Conservation (phyloP, 306 rosid genomes). For the Rosa lucieae region DNA sequence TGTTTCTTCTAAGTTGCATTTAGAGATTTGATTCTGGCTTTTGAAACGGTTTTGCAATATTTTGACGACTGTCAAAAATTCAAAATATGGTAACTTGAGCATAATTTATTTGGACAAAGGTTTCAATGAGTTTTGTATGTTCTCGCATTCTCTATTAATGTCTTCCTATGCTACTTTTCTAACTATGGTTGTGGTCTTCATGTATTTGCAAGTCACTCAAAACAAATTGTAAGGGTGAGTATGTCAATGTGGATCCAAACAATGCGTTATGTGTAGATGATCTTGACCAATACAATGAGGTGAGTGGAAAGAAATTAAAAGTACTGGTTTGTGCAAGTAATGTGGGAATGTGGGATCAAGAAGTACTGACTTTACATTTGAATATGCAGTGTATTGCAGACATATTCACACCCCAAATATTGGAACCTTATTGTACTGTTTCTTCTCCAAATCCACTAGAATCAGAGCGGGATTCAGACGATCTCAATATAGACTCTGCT, state of each 20-base stretch:
- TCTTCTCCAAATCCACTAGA: not conserved
- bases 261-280: constrained; percentile 18
- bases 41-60: not conserved
- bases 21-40: not conserved
- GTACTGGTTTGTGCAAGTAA: not conserved
- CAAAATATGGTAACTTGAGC: no score
- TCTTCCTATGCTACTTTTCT: not conserved
- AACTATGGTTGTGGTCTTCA: not conserved
- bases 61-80: no score
- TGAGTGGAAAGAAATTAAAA: not conserved
- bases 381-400: constrained; percentile 7
- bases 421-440: constrained; percentile 4
- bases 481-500: not conserved
- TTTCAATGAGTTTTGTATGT: not conserved
- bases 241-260: constrained; percentile 5
- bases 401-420: rapidly evolving
- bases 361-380: not conserved
- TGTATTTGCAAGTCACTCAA: constrained; percentile 1
- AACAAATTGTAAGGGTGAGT: constrained; percentile 6
- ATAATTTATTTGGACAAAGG: not conserved
- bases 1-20: not conserved
- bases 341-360: not conserved
- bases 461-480: not conserved
- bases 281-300: constrained; percentile 4
- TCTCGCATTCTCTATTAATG: not conserved